Evolutionary conservation across 495 filamentous ascomycete genomes (phyloP).

Genomic region (Cudoniella acicularis): DNA sequence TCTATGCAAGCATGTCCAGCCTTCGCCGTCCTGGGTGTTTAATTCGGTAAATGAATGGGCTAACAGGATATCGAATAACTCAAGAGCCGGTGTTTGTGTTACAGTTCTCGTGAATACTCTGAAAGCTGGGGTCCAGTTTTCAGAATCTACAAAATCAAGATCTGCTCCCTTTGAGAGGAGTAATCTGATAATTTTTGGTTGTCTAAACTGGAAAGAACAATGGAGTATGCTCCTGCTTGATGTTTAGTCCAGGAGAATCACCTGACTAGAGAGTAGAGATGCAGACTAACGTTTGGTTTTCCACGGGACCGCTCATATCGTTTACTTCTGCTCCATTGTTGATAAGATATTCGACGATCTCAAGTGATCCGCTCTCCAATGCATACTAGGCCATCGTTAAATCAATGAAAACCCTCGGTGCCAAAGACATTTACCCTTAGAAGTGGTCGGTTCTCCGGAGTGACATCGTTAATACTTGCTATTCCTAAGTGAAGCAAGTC

Average conservation of each 20-base stretch:
- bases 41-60: conserved; percentile 6
- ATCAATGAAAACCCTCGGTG: background rate
- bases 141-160: too few species aligned
- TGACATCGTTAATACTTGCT: conserved; percentile 6
- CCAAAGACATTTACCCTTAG: background rate
- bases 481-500: background rate
- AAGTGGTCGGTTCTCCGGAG: background rate
- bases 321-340: background rate
- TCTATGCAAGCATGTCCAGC: conserved; percentile 21
- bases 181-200: too few species aligned
- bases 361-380: background rate
- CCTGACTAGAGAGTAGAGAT: background rate
- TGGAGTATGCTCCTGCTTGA: too few species aligned
- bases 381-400: conserved; percentile 1
- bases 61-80: conserved; percentile 6
- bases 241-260: background rate
- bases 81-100: background rate
- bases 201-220: too few species aligned
- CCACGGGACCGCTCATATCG: background rate
- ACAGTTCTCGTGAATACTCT: background rate
- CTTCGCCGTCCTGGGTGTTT: conserved; percentile 16
- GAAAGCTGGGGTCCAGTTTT: conserved; percentile 1
- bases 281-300: background rate
- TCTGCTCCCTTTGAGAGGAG: too few species aligned
- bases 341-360: background rate